Evolutionary conservation across 768 basidiomycete genomes (phyloP), one percentile per base, ranked within the genome.

Genomic region (Boletus eberwhitei): DNA sequence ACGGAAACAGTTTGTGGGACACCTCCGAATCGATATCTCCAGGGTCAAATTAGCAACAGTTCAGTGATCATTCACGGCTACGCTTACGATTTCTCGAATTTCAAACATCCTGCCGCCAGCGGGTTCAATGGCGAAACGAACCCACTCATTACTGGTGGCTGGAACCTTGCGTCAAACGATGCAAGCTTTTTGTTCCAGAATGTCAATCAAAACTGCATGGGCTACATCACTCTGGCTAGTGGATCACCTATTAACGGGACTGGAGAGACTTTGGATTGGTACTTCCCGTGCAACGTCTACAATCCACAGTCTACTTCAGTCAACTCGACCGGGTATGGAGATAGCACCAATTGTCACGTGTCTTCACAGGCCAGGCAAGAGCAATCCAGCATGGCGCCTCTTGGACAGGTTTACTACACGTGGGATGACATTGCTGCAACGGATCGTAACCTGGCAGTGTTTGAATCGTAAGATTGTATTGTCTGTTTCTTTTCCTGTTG

Each of bases 141-240:
- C 72, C 97, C 97, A 5, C 77, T 99, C 5, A 84, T 88, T 60
- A 80, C 81, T 26, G 86, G 87, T 31, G 74, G 75, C 8, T 98
- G 87, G 85, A 77, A 82, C 60, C 80, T 92, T 0, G 87, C 84
- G 4, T 89, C 93, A 31, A 91, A 89, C 67, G 97, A 99, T 64
- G 88, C 90, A 13, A 90, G 88, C 32, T 98, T 99, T 74, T 68
- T 99, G 65, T 99, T 98, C 75, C 97, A 99, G 74, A 92, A 84
- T 43, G 85, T 87, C 62, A 94, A 94, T 72, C 75, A 89, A 64
- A 81, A 89, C 54, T 99, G 97, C 67, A 73, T 83, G 24, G 83
- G 82, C 8, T 64, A 93, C 66, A 87, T 99, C 64, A 87, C 82
- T 4, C 83, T 85, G 59, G 81, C 90, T 7, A 60, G 77, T 29